phyloP scores from a whole-genome alignment of 2,329 filamentous ascomycete species.

The Ceratocystis variospora region DNA sequence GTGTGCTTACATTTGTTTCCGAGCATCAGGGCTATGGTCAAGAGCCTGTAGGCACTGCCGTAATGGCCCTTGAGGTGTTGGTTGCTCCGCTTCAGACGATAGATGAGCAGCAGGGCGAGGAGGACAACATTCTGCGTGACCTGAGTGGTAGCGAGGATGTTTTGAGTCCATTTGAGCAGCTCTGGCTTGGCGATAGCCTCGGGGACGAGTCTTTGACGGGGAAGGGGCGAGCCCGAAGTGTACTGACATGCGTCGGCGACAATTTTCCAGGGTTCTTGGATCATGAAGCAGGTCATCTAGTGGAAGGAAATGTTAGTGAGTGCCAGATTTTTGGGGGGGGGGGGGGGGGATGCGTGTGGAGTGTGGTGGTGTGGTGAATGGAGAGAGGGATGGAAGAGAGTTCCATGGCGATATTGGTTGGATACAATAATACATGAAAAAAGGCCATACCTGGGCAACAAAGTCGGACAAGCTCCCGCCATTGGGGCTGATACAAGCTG shows the following conservation, averaged over 20 bases:
- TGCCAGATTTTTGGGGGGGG: not conserved
- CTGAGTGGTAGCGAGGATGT: slow-evolving; percentile 82
- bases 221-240: slow-evolving; percentile 21
- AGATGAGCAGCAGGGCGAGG: slow-evolving; percentile 80
- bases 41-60: slow-evolving; percentile 81
- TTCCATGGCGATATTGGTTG: not conserved
- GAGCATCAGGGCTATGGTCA: slow-evolving; percentile 93
- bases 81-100: slow-evolving; percentile 81
- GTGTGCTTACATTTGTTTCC: slow-evolving; percentile 74
- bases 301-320: not conserved
- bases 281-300: slow-evolving; percentile 90
- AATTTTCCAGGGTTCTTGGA: slow-evolving; percentile 83
- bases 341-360: too few relatives aligned
- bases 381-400: too few relatives aligned
- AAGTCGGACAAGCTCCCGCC: slow-evolving; percentile 71
- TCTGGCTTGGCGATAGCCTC: slow-evolving; percentile 50
- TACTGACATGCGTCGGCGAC: slow-evolving; percentile 60
- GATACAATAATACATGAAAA: not conserved
- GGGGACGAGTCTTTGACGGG: slow-evolving; percentile 43
- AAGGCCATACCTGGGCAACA: slow-evolving; percentile 56
- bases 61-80: slow-evolving; percentile 77
- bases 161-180: slow-evolving; percentile 67
- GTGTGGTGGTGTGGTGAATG: too few relatives aligned
- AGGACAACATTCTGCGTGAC: slow-evolving; percentile 93
- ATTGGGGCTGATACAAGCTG: slow-evolving; percentile 57